Percentiles rank a stretch among this genome's conserved stretches.
Conservation (phyloP, 2,329 filamentous ascomycete genomes). For the Phyllachora maydis region DNA sequence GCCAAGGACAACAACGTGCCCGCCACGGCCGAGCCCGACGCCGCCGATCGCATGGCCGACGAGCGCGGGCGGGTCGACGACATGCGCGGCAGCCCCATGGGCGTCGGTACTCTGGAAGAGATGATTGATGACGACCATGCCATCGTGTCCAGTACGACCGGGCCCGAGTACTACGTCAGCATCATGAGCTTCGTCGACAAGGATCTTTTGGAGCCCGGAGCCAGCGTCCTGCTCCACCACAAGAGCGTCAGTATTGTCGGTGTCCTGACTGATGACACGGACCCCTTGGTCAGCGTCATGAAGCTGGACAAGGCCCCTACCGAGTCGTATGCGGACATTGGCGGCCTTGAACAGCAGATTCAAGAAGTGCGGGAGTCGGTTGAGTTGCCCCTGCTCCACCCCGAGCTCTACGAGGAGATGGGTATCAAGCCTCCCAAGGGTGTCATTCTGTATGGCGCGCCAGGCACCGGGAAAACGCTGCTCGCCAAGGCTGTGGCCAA, state of each 20-base stretch:
- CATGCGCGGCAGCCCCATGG: conserved; percentile 97
- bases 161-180: conserved; percentile 96
- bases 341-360: conserved; percentile 84
- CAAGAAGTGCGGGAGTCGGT: conserved; percentile 97
- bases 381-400: conserved; percentile 82
- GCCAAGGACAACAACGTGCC: conserved; percentile 48
- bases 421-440: conserved; percentile 99
- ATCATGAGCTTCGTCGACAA: conserved; percentile 99
- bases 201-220: conserved; percentile 87
- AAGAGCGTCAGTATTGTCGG: conserved; percentile 97
- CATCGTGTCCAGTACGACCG: conserved; percentile 92
- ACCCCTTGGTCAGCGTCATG: conserved; percentile 94
- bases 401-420: conserved; percentile 98
- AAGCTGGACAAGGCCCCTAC: conserved; percentile 98
- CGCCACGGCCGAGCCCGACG: conserved; percentile 50
- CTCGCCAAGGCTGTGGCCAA: conserved; percentile 95
- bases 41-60: conserved; percentile 72
- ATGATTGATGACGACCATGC: conserved; percentile 99
- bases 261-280: conserved; percentile 87
- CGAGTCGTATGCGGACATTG: conserved; percentile 96
- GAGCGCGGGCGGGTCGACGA: conserved; percentile 91
- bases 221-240: conserved; percentile 87
- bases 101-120: conserved; percentile 91
- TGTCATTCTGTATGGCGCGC: conserved; percentile 94
- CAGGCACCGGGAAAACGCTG: conserved; percentile 90